Evolutionary conservation across 148 eudicot species (phyloP), one percentile per base, ranked within the genome.

Genomic region (Tetragonia tetragonoides): DNA sequence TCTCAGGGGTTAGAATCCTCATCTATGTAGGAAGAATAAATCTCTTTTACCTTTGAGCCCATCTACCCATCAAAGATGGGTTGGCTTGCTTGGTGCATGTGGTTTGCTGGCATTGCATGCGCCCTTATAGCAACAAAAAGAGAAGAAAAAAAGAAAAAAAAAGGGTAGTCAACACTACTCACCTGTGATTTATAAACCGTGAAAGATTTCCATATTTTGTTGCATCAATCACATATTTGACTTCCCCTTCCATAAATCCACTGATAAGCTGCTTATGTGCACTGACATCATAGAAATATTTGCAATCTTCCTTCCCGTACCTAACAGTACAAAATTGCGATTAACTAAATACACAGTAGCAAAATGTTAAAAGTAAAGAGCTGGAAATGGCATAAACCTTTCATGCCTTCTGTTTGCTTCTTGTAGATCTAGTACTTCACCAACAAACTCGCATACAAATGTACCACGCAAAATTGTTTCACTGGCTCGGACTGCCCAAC

Each of bases 101-200:
- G 34, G 34, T 28, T 28, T 28, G 1, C 34, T 28, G 34, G 34
- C 34, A 28, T 28, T 28, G 34, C 34, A 28, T 28, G 34, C 34
- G 34, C 34, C 34, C 34, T 28, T 28, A 28, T 28, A 28, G 34
- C 34, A 28, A 1, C 34, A 28, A 28, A 28, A 28, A 28, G 34
- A 28, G 1, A 28, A 28, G 1, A 28, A 1, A 28, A 28, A 28
- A 28, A 28, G 34, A 28, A 28, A 28, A 28, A 28, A 28, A 28
- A 28, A 28, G 34, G 8, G 70, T 51, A 60, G 38, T 37, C 51
- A 41, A 40, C 39, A 46, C 38, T 57, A 61, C 92, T 90, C 77
- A 95, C 99, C 99, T 91, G 87, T 95, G 97, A 86, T 95, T 95
- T 75, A 95, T 86, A 78, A 86, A 93, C 37, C 98, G 93, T n/a